Percentiles rank a stretch among this genome's conserved stretches.
Conservation (phyloP, 2,329 filamentous ascomycete genomes). For the Ustulina deusta region DNA sequence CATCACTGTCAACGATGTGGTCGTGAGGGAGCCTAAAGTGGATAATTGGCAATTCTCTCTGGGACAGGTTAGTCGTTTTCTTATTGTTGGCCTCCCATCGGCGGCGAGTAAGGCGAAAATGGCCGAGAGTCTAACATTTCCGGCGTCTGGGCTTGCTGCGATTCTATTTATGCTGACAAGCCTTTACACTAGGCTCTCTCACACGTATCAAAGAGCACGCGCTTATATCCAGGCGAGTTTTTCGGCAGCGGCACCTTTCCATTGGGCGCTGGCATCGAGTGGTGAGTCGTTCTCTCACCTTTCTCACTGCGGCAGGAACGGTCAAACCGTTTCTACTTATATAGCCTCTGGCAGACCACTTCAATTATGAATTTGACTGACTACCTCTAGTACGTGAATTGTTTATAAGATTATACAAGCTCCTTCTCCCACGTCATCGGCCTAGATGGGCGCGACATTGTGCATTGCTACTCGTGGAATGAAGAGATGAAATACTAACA, state of each 20-base stretch:
- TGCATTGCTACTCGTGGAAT: not conserved
- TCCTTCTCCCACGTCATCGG: not conserved
- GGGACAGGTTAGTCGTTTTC: constrained; percentile 38
- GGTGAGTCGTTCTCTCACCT: constrained; percentile 26
- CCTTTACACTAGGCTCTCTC: constrained; percentile 37
- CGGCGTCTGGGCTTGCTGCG: not conserved
- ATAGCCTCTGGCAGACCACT: not conserved
- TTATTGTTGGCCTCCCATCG: not conserved
- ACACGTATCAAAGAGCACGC: constrained; percentile 43
- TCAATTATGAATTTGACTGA: not conserved
- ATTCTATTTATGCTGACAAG: not conserved
- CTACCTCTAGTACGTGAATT: constrained; percentile 21
- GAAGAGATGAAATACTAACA: constrained; percentile 15
- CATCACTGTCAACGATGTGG: constrained; percentile 42
- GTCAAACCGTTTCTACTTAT: not conserved
- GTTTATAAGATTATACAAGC: not conserved
- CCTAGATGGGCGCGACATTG: not conserved
- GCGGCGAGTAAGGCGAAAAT: not conserved
- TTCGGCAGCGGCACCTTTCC: constrained; percentile 47
- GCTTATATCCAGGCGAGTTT: constrained; percentile 47
- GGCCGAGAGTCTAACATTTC: not conserved
- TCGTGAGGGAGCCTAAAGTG: constrained; percentile 39
- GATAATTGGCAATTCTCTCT: constrained; percentile 45
- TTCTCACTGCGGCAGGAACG: not conserved
- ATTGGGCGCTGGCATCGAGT: constrained; percentile 45